These are phyloP conservation scores for Pneumocystis oryctolagi DNA, from an alignment of 1,139 yeast species.

Conservation along the genomic window DNA sequence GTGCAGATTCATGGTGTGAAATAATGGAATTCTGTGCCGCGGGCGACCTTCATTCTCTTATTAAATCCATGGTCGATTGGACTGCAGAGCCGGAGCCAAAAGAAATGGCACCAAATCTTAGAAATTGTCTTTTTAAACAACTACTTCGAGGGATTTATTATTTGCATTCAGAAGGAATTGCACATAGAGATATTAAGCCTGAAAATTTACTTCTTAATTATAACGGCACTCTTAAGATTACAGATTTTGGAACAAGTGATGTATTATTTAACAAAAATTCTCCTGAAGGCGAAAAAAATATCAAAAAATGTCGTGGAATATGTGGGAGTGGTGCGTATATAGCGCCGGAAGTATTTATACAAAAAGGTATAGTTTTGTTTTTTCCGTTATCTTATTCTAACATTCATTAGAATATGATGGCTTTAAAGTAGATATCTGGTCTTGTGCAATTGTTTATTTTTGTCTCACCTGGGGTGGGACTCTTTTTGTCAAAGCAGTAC, in stretches of 20 bases:
- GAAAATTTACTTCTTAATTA: constrained; percentile 52
- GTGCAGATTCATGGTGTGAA: constrained; percentile 35
- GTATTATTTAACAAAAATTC: constrained; percentile 33
- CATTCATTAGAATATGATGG: constrained; percentile 49
- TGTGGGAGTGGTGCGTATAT: constrained; percentile 71
- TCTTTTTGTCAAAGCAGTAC: constrained; percentile 22
- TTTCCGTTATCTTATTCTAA: not conserved
- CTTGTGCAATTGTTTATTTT: constrained; percentile 31
- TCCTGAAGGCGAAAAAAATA: constrained; percentile 8
- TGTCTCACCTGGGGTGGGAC: constrained; percentile 39
- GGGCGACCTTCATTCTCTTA: constrained; percentile 74
- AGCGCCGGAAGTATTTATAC: constrained; percentile 63
- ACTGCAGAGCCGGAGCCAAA: constrained; percentile 11
- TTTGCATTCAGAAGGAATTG: constrained; percentile 55
- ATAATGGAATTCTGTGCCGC: constrained; percentile 96
- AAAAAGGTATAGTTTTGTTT: constrained; percentile 16
- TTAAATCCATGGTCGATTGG: constrained; percentile 17
- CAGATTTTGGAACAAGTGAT: constrained; percentile 57
- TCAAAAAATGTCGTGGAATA: constrained; percentile 13
- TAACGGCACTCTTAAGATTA: constrained; percentile 55
- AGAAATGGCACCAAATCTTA: constrained; percentile 18
- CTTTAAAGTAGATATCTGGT: constrained; percentile 73
- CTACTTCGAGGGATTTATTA: constrained; percentile 59
- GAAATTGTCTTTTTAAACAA: constrained; percentile 50
- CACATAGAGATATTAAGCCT: constrained; percentile 61